A percentile compares a stretch with the other conserved stretches of the same genome.
Conservation (phyloP, 805 yeast species). For the Debaryomyces maramus region DNA sequence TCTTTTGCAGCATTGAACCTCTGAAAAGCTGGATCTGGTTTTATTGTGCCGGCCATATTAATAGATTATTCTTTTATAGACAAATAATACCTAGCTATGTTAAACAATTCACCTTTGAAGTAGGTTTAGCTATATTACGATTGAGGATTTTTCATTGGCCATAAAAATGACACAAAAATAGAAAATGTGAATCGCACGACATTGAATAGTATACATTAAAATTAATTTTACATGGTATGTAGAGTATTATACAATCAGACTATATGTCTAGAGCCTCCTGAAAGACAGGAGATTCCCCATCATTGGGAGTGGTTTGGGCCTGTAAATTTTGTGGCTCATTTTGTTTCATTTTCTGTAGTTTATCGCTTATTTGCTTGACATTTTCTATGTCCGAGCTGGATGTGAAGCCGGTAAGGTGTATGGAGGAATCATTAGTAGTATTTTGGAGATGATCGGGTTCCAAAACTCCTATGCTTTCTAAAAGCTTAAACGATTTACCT, state of each 20-base stretch:
- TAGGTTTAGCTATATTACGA: slow-evolving; percentile 1
- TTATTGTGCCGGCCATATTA: slow-evolving; percentile 44
- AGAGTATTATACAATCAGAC: not conserved
- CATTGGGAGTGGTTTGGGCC: no score
- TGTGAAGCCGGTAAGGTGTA: slow-evolving; percentile 2
- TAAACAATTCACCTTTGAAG: no score
- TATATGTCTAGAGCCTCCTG: not conserved
- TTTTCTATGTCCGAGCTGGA: slow-evolving; percentile 6
- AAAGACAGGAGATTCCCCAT: no score
- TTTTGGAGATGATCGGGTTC: slow-evolving; percentile 6
- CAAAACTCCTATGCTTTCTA: slow-evolving; percentile 24
- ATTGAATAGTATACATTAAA: not conserved
- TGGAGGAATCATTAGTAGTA: not conserved
- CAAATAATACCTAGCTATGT: not conserved
- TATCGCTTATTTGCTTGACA: slow-evolving; percentile 7
- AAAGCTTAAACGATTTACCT: slow-evolving; percentile 35
- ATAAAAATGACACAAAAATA: not conserved
- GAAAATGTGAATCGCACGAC: not conserved
- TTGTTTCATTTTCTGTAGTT: not conserved
- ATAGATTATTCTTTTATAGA: not conserved
- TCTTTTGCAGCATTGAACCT: slow-evolving; percentile 44
- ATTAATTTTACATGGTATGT: not conserved
- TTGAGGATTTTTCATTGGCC: slow-evolving; percentile 10
- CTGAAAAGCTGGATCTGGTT: slow-evolving; percentile 43
- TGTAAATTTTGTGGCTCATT: not conserved